phyloP scores from a whole-genome alignment of 2,329 filamentous ascomycete genomes.

The Alternaria infectoria region DNA sequence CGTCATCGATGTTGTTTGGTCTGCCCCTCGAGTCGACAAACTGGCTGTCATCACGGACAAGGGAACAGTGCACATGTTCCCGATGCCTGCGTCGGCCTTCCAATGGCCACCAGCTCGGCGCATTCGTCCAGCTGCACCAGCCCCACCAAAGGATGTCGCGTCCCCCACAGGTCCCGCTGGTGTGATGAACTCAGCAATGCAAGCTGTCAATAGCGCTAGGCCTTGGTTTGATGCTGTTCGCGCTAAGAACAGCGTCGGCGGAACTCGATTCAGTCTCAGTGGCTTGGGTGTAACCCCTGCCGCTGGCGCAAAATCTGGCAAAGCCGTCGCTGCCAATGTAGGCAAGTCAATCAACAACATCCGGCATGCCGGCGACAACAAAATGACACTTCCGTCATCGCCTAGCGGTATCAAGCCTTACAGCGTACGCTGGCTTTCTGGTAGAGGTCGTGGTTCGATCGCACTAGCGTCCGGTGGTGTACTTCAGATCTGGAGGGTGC shows the following conservation, averaged over 20 bases:
- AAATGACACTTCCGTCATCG: conserved; percentile 70
- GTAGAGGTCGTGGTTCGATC: conserved; percentile 67
- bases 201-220: conserved; percentile 52
- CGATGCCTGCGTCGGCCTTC: conserved; percentile 81
- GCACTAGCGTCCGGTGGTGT: conserved; percentile 70
- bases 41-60: conserved; percentile 90
- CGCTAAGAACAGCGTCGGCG: conserved; percentile 39
- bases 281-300: conserved; percentile 50
- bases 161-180: conserved; percentile 40
- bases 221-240: conserved; percentile 48
- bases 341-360: conserved; percentile 75
- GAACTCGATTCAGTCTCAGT: conserved; percentile 45
- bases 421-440: conserved; percentile 70
- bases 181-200: conserved; percentile 49
- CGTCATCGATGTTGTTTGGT: conserved; percentile 90
- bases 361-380: conserved; percentile 76
- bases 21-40: conserved; percentile 78
- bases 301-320: conserved; percentile 68
- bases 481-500: conserved; percentile 69
- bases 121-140: conserved; percentile 32
- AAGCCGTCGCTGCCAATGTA: conserved; percentile 74
- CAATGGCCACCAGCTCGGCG: conserved; percentile 79
- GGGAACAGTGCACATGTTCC: conserved; percentile 92
- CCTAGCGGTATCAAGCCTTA: conserved; percentile 60
- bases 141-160: conserved; percentile 41